A percentile compares a stretch with the other conserved stretches of the same genome.
Evolutionary conservation across 495 filamentous ascomycete species (phyloP).

Genomic region (Evansstolkia leycettana): DNA sequence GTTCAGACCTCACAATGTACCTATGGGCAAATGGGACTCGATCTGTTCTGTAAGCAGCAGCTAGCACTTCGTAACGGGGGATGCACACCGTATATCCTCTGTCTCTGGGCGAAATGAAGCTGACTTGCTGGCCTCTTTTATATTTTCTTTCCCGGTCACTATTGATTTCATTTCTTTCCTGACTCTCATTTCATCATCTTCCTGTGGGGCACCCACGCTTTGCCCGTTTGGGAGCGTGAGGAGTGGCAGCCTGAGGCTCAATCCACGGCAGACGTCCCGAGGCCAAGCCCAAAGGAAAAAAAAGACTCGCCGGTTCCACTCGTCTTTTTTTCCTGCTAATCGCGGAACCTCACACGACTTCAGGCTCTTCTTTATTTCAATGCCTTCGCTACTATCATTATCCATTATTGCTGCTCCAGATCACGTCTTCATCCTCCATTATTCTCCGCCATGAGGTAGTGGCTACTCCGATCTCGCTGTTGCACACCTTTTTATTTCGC

Average conservation of each 20-base stretch:
- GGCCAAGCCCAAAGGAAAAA: slow-evolving; percentile 3
- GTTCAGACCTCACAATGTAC: slow-evolving; percentile 8
- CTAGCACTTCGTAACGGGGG: slow-evolving; percentile 14
- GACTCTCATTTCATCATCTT: neutral
- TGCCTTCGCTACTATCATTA: slow-evolving; percentile 6
- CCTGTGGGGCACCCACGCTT: slow-evolving; percentile 1
- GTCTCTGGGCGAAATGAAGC: neutral
- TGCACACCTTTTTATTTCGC: slow-evolving; percentile 4
- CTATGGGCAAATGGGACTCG: slow-evolving; percentile 20
- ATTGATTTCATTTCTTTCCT: slow-evolving; percentile 3
- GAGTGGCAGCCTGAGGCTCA: slow-evolving; percentile 9
- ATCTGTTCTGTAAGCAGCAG: slow-evolving; percentile 21
- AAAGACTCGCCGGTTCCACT: slow-evolving; percentile 19
- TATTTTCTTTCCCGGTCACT: neutral
- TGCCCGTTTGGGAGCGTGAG: slow-evolving; percentile 5
- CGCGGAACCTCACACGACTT: slow-evolving; percentile 21
- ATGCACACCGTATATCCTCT: neutral
- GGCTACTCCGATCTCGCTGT: slow-evolving; percentile 8
- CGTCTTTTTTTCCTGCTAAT: slow-evolving; percentile 19
- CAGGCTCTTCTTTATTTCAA: slow-evolving; percentile 15
- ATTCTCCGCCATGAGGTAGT: slow-evolving; percentile 29
- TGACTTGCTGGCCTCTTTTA: neutral
- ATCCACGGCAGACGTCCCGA: slow-evolving; percentile 12
- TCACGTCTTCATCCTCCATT: slow-evolving; percentile 1
- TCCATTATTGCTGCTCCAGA: slow-evolving; percentile 5